These are phyloP conservation scores for Backusella liffmaniae DNA, from an alignment of 192 early-diverging fungal genomes.

Conservation along the genomic window DNA sequence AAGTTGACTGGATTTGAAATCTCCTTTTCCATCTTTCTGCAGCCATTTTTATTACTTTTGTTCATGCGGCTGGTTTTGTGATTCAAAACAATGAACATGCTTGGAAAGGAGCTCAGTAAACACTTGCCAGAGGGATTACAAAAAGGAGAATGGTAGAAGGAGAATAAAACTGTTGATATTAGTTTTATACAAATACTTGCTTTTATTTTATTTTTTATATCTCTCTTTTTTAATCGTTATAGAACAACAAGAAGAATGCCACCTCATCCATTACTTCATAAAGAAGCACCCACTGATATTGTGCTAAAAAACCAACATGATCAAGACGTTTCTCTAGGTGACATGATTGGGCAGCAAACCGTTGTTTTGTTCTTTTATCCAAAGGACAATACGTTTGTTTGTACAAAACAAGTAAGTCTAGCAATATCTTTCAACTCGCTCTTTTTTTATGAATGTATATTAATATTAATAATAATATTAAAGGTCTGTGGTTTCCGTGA, in stretches of 20 bases:
- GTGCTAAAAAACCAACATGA: slow-evolving; percentile 33
- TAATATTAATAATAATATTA: background rate
- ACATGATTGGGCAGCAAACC: slow-evolving; percentile 28
- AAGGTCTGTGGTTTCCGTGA: slow-evolving; percentile 44
- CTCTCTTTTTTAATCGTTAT: background rate
- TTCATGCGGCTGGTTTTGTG: background rate
- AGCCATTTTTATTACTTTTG: slow-evolving; percentile 1
- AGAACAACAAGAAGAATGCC: background rate
- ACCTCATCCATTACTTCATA: slow-evolving; percentile 30
- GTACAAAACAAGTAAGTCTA: slow-evolving; percentile 35
- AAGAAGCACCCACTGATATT: slow-evolving; percentile 32
- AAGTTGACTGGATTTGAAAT: background rate
- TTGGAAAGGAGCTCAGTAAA: background rate
- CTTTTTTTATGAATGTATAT: background rate
- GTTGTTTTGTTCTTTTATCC: slow-evolving; percentile 44
- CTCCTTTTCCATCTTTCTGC: background rate
- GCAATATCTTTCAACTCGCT: background rate
- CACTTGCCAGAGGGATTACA: background rate
- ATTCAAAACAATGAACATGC: background rate
- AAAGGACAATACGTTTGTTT: slow-evolving; percentile 34
- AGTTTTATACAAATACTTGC: background rate
- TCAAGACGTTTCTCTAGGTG: slow-evolving; percentile 23
- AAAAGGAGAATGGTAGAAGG: background rate
- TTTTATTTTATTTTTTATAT: background rate
- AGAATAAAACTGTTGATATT: background rate